A percentile compares a stretch with the other conserved stretches of the same genome.
These are phyloP conservation scores for Coprinopsis strossmayeri DNA, from an alignment of 768 basidiomycete species.

Conservation along the genomic window DNA sequence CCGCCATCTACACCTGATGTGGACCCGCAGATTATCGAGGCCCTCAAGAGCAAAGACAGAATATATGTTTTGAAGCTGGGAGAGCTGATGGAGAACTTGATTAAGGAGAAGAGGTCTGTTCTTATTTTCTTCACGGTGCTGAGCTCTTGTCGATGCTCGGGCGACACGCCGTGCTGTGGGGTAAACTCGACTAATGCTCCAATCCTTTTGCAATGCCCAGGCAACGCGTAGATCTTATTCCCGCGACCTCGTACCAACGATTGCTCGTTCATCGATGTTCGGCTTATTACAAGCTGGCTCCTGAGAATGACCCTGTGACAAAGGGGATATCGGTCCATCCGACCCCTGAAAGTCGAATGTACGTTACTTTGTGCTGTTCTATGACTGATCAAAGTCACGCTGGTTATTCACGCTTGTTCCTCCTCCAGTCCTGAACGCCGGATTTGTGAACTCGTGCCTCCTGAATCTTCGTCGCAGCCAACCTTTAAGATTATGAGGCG, in stretches of 20 bases:
- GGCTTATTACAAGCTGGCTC: conserved; percentile 68
- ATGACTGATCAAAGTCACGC: too few species aligned
- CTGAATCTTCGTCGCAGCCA: conserved; percentile 62
- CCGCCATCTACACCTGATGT: conserved; percentile 35
- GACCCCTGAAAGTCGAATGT: conserved; percentile 72
- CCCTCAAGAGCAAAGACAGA: conserved; percentile 82
- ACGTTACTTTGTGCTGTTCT: conserved; percentile 18
- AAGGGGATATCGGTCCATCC: conserved; percentile 56
- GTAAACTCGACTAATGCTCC: conserved; percentile 15
- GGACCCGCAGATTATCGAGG: conserved; percentile 79
- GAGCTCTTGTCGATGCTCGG: background rate
- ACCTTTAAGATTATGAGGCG: conserved; percentile 88
- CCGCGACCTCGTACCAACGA: conserved; percentile 77
- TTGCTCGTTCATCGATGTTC: conserved; percentile 84
- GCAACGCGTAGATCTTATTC: conserved; percentile 56
- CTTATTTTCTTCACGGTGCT: conserved; percentile 5
- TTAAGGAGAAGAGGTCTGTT: conserved; percentile 66
- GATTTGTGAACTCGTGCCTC: conserved; percentile 72
- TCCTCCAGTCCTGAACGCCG: conserved; percentile 55
- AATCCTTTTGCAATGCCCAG: conserved; percentile 28
- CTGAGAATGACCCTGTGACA: conserved; percentile 58
- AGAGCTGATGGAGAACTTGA: conserved; percentile 76
- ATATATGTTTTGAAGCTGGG: conserved; percentile 86
- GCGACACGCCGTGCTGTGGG: background rate
- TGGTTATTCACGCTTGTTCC: conserved; percentile 14